phyloP scores from a whole-genome alignment of 495 filamentous ascomycete species.

The Delitschia confertaspora region DNA sequence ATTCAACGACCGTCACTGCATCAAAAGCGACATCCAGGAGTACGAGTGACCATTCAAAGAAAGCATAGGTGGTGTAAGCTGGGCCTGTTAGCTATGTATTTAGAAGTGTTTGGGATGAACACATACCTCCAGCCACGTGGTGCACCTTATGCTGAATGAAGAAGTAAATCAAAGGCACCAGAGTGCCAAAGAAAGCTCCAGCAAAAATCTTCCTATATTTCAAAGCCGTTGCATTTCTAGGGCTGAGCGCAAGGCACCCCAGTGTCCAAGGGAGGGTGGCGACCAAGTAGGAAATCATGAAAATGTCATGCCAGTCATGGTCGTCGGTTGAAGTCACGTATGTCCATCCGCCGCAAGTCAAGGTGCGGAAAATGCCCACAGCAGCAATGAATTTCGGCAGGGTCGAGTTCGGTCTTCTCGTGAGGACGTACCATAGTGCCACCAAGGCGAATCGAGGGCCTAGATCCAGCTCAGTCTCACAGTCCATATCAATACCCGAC shows the following conservation, averaged over 20 bases:
- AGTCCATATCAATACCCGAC: not conserved
- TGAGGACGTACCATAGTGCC: constrained; percentile 85
- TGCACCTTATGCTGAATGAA: constrained; percentile 99
- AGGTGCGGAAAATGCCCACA: constrained; percentile 74
- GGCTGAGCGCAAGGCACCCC: constrained; percentile 82
- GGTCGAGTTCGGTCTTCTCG: constrained; percentile 58
- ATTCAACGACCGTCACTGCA: constrained; percentile 92
- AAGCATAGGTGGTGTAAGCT: constrained; percentile 98
- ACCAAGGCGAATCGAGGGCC: constrained; percentile 89
- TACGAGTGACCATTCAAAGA: constrained; percentile 96
- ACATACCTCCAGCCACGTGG: constrained; percentile 82
- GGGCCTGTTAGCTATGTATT: not conserved
- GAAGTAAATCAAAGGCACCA: constrained; percentile 88
- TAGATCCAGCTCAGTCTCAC: constrained; percentile 26
- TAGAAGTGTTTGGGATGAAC: too few species aligned
- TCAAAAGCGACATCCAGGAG: constrained; percentile 95
- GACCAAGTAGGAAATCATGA: constrained; percentile 97
- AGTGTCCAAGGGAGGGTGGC: constrained; percentile 92
- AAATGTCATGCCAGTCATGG: constrained; percentile 97
- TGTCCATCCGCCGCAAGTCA: constrained; percentile 97
- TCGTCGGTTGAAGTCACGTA: constrained; percentile 98
- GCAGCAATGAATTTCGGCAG: constrained; percentile 76
- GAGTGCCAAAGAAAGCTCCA: constrained; percentile 76
- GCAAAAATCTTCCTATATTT: constrained; percentile 85
- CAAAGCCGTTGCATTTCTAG: constrained; percentile 71